Evolutionary conservation across 192 early-diverging fungal species (phyloP).

Genomic region (Backusella morwellensis): DNA sequence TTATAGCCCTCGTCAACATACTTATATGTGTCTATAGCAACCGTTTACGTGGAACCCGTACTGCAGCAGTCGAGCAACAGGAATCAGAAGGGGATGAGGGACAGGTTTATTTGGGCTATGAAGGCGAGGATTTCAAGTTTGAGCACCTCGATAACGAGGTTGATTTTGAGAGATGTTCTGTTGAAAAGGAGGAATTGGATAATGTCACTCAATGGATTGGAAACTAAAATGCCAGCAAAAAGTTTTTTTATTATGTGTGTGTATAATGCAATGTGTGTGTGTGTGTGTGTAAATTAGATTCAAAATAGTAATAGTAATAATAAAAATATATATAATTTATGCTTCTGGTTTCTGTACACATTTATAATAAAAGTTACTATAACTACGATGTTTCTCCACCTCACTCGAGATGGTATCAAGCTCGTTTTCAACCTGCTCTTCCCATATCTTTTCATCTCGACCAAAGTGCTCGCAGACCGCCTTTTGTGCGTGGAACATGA

Average conservation of each 20-base stretch:
- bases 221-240: conserved; percentile 23
- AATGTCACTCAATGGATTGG: conserved; percentile 64
- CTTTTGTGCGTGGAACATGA: neutral
- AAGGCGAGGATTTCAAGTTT: conserved; percentile 78
- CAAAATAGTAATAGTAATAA: neutral
- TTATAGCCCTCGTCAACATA: too few relatives aligned
- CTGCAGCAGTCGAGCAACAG: conserved; percentile 64
- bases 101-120: conserved; percentile 76
- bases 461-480: neutral
- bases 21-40: conserved; percentile 42
- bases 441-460: neutral
- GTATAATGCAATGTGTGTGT: neutral
- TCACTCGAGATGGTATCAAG: neutral
- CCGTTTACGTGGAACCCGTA: conserved; percentile 61
- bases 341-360: neutral
- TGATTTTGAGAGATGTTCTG: conserved; percentile 62
- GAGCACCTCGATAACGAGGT: conserved; percentile 74
- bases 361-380: conserved; percentile 5
- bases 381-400: neutral
- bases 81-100: conserved; percentile 59
- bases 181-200: conserved; percentile 57
- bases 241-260: neutral
- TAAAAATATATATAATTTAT: neutral
- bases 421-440: neutral
- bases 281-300: neutral